These are phyloP conservation scores for Lachnellula suecica DNA, from an alignment of 2,329 filamentous ascomycete species.

Conservation along the genomic window DNA sequence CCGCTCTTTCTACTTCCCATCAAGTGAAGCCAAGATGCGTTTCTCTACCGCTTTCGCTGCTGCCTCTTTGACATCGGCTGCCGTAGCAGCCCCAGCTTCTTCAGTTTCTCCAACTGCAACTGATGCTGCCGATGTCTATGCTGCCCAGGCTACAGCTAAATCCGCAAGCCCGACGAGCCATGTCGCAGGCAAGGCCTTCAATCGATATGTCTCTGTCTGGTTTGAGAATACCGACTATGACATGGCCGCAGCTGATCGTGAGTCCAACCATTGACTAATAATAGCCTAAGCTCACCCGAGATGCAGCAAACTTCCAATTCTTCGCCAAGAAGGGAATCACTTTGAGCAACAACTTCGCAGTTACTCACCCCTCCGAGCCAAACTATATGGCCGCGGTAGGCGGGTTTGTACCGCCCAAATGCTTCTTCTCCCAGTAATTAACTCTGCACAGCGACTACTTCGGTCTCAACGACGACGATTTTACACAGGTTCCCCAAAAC, in stretches of 20 bases:
- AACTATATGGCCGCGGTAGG: conserved; percentile 71
- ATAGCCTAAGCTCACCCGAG: conserved; percentile 31
- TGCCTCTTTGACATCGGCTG: conserved; percentile 28
- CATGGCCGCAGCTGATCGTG: conserved; percentile 61
- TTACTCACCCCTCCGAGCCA: conserved; percentile 73
- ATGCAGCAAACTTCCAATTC: conserved; percentile 51
- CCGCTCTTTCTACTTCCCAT: background rate
- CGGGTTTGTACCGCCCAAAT: conserved; percentile 39
- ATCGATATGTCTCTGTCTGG: conserved; percentile 73
- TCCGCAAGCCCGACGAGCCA: conserved; percentile 60
- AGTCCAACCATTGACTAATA: conserved; percentile 27
- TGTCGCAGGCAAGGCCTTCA: conserved; percentile 70
- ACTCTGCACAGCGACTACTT: conserved; percentile 6
- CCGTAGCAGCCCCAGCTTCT: conserved; percentile 22
- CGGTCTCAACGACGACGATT: conserved; percentile 47
- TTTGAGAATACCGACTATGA: conserved; percentile 75
- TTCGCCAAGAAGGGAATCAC: conserved; percentile 62
- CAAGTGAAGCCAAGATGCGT: conserved; percentile 31
- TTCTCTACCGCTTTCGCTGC: conserved; percentile 21
- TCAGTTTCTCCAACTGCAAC: conserved; percentile 45
- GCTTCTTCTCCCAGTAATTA: background rate
- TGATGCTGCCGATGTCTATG: conserved; percentile 47
- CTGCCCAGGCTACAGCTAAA: conserved; percentile 58
- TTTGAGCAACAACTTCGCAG: conserved; percentile 56
- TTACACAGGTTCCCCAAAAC: conserved; percentile 57